Base-by-base conservation (phyloP, 371 early-diverging fungal species). In the Syncephalis plumigaleata region DNA sequence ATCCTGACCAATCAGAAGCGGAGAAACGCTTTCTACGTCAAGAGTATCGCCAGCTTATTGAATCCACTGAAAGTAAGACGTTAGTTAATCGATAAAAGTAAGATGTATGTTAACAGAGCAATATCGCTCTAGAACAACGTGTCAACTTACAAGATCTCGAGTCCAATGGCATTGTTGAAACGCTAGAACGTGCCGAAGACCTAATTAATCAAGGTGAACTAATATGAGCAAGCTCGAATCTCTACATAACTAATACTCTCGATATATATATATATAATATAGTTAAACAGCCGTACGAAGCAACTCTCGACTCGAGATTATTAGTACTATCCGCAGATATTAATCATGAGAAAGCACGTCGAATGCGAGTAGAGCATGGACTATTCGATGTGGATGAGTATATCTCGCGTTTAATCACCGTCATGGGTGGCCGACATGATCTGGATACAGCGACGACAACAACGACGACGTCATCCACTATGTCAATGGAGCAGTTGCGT, bases 251-350 rank as follows among this genome's bases (percentile, higher is more conserved):
- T n/a, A n/a, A n/a, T n/a, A n/a, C n/a, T n/a, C n/a, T n/a, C n/a
- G n/a, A n/a, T n/a, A n/a, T n/a, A n/a, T 11, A 7, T 31, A 31
- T 31, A 31, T 11, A 31, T 4, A 36, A 27, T 5, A 20, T 53
- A 77, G 87, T 85, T 9, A 62, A 57, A 21, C 73, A 72, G 44
- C 73, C 87, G 0, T 74, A 81, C n/a, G 94, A 93, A 66, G 94
- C 91, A 16, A 71, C 83, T 0, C 67, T 91, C 39, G 94, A 93
- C 67, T 78, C 90, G 8, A 66, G 70, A 23, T 58, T 89, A 1
- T 62, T 91, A 17, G 67, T 78, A 5, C 45, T 76, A 21, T 70
- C 85, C 0, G 80, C 89, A 0, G 84, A 82, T 47, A 51, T 90
- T 20, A 75, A 77, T 40, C 71, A 75, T 8, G 74, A 84, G 59